Conservation (phyloP, 139 green algal species). For the Tetradesmus obliquus region DNA sequence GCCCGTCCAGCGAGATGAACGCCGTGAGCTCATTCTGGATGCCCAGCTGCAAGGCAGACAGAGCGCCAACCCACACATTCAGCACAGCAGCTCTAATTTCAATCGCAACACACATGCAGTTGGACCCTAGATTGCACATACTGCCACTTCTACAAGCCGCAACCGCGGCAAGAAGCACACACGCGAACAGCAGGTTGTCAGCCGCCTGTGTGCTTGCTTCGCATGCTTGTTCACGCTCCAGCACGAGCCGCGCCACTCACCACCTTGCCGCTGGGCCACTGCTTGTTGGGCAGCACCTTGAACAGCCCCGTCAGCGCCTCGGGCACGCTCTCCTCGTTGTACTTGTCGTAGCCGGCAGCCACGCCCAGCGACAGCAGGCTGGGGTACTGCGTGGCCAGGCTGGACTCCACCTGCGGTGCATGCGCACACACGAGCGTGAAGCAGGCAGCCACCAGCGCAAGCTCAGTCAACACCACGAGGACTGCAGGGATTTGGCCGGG, state of each 20-base stretch:
- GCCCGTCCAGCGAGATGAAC: neutral
- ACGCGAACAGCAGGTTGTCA: neutral
- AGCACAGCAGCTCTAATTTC: neutral
- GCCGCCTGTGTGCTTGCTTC: neutral
- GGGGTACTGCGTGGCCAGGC: neutral
- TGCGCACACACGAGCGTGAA: neutral
- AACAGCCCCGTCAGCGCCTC: neutral
- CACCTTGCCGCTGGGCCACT: neutral
- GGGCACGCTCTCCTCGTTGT: neutral
- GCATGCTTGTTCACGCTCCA: neutral
- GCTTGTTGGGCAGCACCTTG: slow-evolving; percentile 2
- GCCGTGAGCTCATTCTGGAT: neutral
- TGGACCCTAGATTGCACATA: too few relatives aligned
- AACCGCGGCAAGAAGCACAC: too few relatives aligned
- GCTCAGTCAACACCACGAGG: too few relatives aligned
- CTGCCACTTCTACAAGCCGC: too few relatives aligned
- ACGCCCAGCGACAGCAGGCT: neutral
- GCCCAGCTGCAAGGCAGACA: neutral
- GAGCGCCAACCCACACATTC: neutral
- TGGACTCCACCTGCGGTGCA: neutral
- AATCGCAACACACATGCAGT: too few relatives aligned
- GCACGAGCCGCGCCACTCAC: neutral
- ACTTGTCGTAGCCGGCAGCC: neutral
- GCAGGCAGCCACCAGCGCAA: too few relatives aligned
- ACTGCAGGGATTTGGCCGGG: too few relatives aligned